Evolutionary conservation across 2,329 filamentous ascomycete species (phyloP), one percentile per base, ranked within the genome.

Genomic region (Annulohypoxylon truncatum): DNA sequence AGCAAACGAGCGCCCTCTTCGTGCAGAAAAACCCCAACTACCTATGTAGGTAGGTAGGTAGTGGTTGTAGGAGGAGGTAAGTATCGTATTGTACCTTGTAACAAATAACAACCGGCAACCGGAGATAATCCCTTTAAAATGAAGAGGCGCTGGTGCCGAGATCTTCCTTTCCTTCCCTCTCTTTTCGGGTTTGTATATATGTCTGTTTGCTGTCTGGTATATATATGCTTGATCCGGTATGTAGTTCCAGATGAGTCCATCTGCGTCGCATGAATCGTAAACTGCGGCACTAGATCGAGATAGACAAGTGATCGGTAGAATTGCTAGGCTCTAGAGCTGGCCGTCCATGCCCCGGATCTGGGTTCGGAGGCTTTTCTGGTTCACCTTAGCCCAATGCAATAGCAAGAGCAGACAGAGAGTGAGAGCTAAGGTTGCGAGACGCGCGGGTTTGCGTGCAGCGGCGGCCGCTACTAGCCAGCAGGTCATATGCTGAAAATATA

Each of bases 401-500:
- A 67, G 61, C 65, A 67, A 59, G 51, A 64, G 61, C 61, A 67
- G 61, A 61, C 29, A 51, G 22, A 57, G 8, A 48, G 44, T 57
- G 60, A 60, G 67, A 69, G 68, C 69, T 69, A 28, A 42, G 38
- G 18, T 71, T 54, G 68, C 64, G 66, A 68, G 66, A 66, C 58
- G 67, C 67, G 66, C 65, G 68, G 65, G 47, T 33, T 58, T 15
- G 61, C 64, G 53, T 66, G 69, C 67, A 67, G 70, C 61, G 59
- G 60, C 28, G 58, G 67, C 62, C 66, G 68, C 70, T 67, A 67
- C 66, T 72, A 66, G 62, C 72, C 70, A 63, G 66, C 58, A 67
- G 73, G 73, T 75, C 73, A 76, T 74, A 71, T 75, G 74, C 68
- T 72, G 71, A 64, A 69, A 72, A 71, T 72, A 67, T 70, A 68